phyloP scores from a whole-genome alignment of 805 yeast genomes.

The Candida gorgasii region DNA sequence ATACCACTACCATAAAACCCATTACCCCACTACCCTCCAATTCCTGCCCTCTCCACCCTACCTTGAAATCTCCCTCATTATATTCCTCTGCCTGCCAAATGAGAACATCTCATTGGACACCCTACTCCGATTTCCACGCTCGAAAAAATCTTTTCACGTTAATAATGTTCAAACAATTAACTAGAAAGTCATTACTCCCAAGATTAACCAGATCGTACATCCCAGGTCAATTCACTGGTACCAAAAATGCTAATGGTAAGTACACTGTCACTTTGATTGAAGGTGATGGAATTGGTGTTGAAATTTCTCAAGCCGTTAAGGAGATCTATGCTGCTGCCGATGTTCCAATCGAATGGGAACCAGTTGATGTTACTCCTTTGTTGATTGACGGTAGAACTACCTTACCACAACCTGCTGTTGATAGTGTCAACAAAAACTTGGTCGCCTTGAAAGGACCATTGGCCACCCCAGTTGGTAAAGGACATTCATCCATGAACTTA shows the following conservation, averaged over 20 bases:
- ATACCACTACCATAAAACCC: too few relatives aligned
- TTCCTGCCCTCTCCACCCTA: too few relatives aligned
- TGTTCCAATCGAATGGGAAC: conserved; percentile 97
- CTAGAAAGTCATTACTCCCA: conserved; percentile 27
- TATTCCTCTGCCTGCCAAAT: too few relatives aligned
- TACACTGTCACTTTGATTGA: conserved; percentile 94
- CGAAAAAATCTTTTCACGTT: conserved; percentile 9
- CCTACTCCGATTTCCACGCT: conserved; percentile 9
- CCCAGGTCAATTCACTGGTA: conserved; percentile 66
- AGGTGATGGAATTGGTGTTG: conserved; percentile 95
- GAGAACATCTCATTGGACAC: conserved; percentile 8
- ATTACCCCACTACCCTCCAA: too few relatives aligned
- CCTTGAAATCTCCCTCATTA: too few relatives aligned
- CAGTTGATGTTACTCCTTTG: conserved; percentile 93
- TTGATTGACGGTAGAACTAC: conserved; percentile 91
- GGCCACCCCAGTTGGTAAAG: conserved; percentile 98
- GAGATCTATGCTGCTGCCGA: conserved; percentile 90
- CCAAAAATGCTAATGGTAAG: conserved; percentile 72
- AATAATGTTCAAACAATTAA: conserved; percentile 36
- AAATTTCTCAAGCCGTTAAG: conserved; percentile 92
- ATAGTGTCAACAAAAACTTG: conserved; percentile 86
- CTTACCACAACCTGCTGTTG: conserved; percentile 86
- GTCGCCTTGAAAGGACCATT: conserved; percentile 98
- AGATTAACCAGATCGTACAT: conserved; percentile 48
- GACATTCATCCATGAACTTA: conserved; percentile 96